Conservation (phyloP, 495 filamentous ascomycete species). For the Daldinia loculata region DNA sequence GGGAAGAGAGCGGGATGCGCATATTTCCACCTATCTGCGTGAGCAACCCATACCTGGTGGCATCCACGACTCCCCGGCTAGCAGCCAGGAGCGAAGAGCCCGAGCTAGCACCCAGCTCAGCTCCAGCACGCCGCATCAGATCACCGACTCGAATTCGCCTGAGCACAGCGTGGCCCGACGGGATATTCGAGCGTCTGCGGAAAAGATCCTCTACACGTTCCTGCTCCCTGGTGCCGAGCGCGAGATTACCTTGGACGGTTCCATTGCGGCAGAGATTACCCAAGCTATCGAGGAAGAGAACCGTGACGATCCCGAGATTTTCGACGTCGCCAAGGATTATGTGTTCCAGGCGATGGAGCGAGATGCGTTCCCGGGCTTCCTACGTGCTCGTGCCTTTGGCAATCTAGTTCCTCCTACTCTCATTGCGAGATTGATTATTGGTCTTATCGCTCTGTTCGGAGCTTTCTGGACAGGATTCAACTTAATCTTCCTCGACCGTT, state of each 20-base stretch:
- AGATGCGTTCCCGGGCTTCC: slow-evolving; percentile 96
- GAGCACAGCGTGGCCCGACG: slow-evolving; percentile 82
- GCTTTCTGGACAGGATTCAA: slow-evolving; percentile 94
- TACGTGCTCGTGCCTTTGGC: slow-evolving; percentile 91
- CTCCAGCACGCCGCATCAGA: slow-evolving; percentile 61
- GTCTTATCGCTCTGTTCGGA: slow-evolving; percentile 86
- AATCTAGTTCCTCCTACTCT: slow-evolving; percentile 91
- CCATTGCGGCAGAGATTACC: slow-evolving; percentile 82
- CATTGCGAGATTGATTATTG: slow-evolving; percentile 82
- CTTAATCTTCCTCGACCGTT: slow-evolving; percentile 86
- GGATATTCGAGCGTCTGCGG: slow-evolving; percentile 90
- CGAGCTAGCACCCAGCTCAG: slow-evolving; percentile 70
- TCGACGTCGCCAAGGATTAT: slow-evolving; percentile 97
- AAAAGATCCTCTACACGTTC: slow-evolving; percentile 97
- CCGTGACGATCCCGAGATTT: slow-evolving; percentile 95
- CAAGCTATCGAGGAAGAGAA: slow-evolving; percentile 85
- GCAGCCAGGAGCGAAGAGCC: slow-evolving; percentile 69
- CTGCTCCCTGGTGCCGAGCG: slow-evolving; percentile 91
- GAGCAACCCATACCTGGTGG: slow-evolving; percentile 64
- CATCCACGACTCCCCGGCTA: slow-evolving; percentile 70
- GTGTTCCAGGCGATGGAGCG: slow-evolving; percentile 99
- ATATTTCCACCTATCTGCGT: slow-evolving; percentile 88
- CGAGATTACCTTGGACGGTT: slow-evolving; percentile 90
- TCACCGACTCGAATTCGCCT: slow-evolving; percentile 76
- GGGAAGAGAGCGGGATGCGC: slow-evolving; percentile 77